Percentiles rank a stretch among this genome's conserved stretches.
Conservation (phyloP, 371 early-diverging fungal species). For the Mortierella sp. region DNA sequence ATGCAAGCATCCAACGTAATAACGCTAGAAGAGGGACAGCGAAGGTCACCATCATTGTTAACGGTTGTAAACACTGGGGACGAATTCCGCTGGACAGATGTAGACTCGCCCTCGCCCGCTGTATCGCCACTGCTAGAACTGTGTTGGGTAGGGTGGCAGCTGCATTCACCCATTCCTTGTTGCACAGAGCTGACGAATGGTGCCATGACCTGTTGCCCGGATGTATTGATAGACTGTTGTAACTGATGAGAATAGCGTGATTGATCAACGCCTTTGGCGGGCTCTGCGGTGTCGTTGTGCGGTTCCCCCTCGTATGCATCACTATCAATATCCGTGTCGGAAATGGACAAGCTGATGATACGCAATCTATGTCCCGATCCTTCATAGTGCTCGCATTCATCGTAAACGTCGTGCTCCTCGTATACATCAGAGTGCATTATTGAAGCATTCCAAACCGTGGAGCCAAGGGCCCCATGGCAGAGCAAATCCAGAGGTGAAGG, state of each 20-base stretch:
- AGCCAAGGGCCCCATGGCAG: background rate
- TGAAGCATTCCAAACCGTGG: slow-evolving; percentile 14
- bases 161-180: slow-evolving; percentile 36
- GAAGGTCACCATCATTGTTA: slow-evolving; percentile 46
- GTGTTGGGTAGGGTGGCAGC: slow-evolving; percentile 16
- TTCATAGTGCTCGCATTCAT: slow-evolving; percentile 38
- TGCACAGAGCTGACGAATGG: background rate
- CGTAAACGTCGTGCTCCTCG: slow-evolving; percentile 44
- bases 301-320: slow-evolving; percentile 21
- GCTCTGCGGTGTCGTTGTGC: background rate
- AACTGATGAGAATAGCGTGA: background rate
- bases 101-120: background rate
- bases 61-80: slow-evolving; percentile 17
- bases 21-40: slow-evolving; percentile 64
- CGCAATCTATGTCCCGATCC: slow-evolving; percentile 43
- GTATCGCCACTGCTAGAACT: background rate
- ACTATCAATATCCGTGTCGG: slow-evolving; percentile 25
- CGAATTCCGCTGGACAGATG: background rate
- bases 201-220: background rate
- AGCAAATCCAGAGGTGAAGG: background rate
- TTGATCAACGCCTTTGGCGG: background rate
- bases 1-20: slow-evolving; percentile 82
- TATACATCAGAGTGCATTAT: slow-evolving; percentile 24
- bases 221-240: background rate
- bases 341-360: slow-evolving; percentile 26